Evolutionary conservation across 176 grass and related monocot species (phyloP), one percentile per base, ranked within the genome.

Genomic region (Hsuehochloa calcarea): DNA sequence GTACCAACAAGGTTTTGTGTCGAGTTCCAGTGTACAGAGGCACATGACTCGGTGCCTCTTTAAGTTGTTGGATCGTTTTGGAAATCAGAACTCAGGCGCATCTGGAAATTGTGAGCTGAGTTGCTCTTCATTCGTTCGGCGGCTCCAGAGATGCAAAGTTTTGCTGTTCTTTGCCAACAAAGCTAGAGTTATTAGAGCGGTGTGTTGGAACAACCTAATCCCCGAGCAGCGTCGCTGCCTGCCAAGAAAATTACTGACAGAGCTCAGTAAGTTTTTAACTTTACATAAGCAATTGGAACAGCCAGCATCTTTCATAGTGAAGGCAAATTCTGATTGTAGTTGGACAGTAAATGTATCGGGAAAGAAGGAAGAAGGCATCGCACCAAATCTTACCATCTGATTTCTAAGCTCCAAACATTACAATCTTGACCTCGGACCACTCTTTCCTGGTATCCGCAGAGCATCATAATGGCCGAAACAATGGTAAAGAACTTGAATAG

Each of bases 381-480:
- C 7, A 10, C 22, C 20, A n/a, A 46, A 78, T 51, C 68, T 71
- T 76, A 71, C 81, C 44, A 3, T 37, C 11, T 72, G 55, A 35
- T 66, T 43, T 55, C 20, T 19, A 34, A 44, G 46, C 13, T 80
- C 41, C 59, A 56, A 39, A 70, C 5, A 10, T 77, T 84, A 94
- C 47, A 93, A 4, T 68, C 75, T 94, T 74, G 90, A 92, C 82
- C 68, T 85, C 65, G 88, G 47, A 49, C 51, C 44, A 75, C 63
- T 69, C 8, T 44, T 81, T 78, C 44, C 70, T 45, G 86, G 83
- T 77, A 92, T 83, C 3, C 77, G 75, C 12, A 92, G 65, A 11
- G 90, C 93, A 27, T 95, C 93, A 61, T 95, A 95, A 65, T 92
- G 93, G 35, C 93, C 93, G 75, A 84, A 95, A 31, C 93, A 88